Base-by-base conservation (phyloP, 2,329 filamentous ascomycete genomes). In the Chaetothyriales sp. region DNA sequence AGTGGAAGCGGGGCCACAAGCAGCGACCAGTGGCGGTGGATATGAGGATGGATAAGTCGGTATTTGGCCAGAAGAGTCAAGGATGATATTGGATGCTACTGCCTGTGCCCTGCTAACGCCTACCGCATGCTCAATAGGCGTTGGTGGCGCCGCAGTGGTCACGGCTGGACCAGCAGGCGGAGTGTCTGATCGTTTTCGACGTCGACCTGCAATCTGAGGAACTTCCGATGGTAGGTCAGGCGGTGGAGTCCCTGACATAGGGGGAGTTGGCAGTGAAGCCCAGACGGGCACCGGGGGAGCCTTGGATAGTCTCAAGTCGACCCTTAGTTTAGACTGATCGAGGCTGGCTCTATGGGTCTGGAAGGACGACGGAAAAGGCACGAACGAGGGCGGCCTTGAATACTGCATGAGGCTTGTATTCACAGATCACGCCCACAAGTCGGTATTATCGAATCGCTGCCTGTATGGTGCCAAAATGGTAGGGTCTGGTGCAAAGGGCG, bases 181-280 rank as follows among this genome's bases (percentile, higher is more conserved):
- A 46, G 62, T 57, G 20, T 62, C 57, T 49, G 63, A 62, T 54
- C 62, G 62, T 55, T 60, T 61, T 45, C 59, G 60, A 50, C 59
- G 52, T 39, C 62, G 61, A 50, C 63, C 64, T 49, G 61, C 58
- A 51, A 62, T 61, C 59, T 62, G 63, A 59, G 66, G 61, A 58
- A 62, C 62, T 56, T 67, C 65, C 59, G 62, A 57, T 57, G 65
- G 63, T 54, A 64, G 63, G 52, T 65, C 63, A 54, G 59, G 61
- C 57, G 63, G 62, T 55, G 65, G 63, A 58, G 66, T 65, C 59
- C 65, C 64, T 61, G 68, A 69, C 68, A 70, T 70, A 64, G 65
- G 65, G 66, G 64, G 64, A 61, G 64, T 62, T 56, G 62, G 59
- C 49, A 66, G 61, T 60, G 65, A 60, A 55, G 65, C 66, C 65